A percentile compares a stretch with the other conserved stretches of the same genome.
phyloP scores from a whole-genome alignment of 1,284 basidiomycete genomes.

The Stygiomarasmius scandens region DNA sequence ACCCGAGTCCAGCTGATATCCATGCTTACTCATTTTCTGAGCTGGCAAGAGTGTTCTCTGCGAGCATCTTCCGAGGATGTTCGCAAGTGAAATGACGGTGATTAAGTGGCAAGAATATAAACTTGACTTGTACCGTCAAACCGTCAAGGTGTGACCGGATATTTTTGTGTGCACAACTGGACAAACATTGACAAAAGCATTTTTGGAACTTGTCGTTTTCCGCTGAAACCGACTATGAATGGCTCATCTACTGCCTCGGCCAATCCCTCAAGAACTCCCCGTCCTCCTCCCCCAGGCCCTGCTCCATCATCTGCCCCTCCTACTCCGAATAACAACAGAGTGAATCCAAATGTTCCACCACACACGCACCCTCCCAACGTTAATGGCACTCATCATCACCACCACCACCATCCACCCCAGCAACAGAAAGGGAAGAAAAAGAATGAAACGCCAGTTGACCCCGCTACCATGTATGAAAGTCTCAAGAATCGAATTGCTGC shows the following conservation, averaged over 20 bases:
- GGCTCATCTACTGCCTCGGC: slow-evolving; percentile 34
- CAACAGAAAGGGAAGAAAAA: slow-evolving; percentile 65
- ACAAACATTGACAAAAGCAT: slow-evolving; percentile 1
- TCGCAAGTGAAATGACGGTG: neutral
- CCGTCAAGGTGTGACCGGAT: neutral
- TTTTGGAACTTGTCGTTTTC: slow-evolving; percentile 1
- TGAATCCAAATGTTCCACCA: slow-evolving; percentile 31
- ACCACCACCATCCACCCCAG: slow-evolving; percentile 33
- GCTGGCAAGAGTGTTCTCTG: neutral
- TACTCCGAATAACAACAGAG: slow-evolving; percentile 39
- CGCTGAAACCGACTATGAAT: slow-evolving; percentile 39
- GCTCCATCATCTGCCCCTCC: slow-evolving; percentile 58
- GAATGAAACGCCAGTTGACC: slow-evolving; percentile 70
- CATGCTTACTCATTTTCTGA: neutral
- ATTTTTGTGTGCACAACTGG: slow-evolving; percentile 7
- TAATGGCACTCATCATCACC: slow-evolving; percentile 39
- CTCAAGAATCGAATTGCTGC: slow-evolving; percentile 83
- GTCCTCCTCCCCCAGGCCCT: slow-evolving; percentile 56
- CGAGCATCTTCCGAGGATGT: neutral
- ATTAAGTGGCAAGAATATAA: neutral
- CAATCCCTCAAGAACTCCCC: slow-evolving; percentile 24
- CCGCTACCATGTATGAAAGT: slow-evolving; percentile 82
- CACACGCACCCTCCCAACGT: slow-evolving; percentile 30
- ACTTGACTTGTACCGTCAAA: too few relatives aligned
- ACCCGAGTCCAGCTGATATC: too few relatives aligned